Conservation (phyloP, 768 basidiomycete species). For the Mycena indigotica region DNA sequence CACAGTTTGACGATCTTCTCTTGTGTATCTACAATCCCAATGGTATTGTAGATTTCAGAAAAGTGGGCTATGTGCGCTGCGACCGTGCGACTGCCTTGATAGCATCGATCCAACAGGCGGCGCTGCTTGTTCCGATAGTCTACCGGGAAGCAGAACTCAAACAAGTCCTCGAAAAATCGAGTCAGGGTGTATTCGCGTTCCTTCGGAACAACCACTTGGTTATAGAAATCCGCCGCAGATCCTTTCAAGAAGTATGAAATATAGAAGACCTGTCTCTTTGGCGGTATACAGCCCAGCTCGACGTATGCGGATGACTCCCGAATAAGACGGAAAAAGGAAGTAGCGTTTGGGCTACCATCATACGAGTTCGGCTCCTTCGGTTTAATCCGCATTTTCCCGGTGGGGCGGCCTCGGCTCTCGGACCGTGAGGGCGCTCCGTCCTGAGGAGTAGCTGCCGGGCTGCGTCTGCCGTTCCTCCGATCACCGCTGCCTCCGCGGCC, state of each 20-base stretch:
- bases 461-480: background rate
- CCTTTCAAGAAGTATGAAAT: constrained; percentile 34
- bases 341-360: constrained; percentile 27
- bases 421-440: no score
- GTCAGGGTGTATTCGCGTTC: constrained; percentile 29
- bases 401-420: no score
- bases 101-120: background rate
- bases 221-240: constrained; percentile 36
- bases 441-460: background rate
- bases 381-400: constrained; percentile 23
- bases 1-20: constrained; percentile 31
- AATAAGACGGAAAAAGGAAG: constrained; percentile 30
- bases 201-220: constrained; percentile 29
- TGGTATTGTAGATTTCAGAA: constrained; percentile 24
- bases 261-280: constrained; percentile 21
- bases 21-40: constrained; percentile 22
- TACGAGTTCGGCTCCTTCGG: constrained; percentile 29
- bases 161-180: constrained; percentile 36
- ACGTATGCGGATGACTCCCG: constrained; percentile 28
- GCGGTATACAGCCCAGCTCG: constrained; percentile 19
- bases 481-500: background rate
- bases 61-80: constrained; percentile 29
- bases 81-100: constrained; percentile 17
- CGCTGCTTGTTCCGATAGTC: constrained; percentile 23
- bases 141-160: constrained; percentile 40